Evolutionary conservation across 2,329 filamentous ascomycete species (phyloP).

Genomic region (Juglanconis juglandina): DNA sequence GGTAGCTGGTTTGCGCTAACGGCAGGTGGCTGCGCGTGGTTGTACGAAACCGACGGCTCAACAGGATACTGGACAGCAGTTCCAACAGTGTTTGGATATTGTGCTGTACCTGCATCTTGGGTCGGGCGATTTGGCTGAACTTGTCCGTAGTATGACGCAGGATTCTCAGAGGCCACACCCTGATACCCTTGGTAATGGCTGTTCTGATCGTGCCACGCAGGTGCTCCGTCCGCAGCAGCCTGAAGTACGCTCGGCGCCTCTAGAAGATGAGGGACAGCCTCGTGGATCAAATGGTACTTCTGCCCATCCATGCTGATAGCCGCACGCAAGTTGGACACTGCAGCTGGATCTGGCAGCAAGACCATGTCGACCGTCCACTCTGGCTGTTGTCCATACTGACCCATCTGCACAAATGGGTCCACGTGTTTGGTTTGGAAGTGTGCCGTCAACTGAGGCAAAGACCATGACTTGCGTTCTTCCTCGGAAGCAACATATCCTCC

Average conservation of each 20-base stretch:
- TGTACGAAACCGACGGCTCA: not conserved
- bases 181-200: slow-evolving; percentile 6
- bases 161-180: not conserved
- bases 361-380: slow-evolving; percentile 50
- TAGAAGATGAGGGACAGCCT: slow-evolving; percentile 37
- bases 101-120: not conserved
- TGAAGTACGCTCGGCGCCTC: slow-evolving; percentile 14
- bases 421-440: slow-evolving; percentile 50
- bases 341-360: slow-evolving; percentile 33
- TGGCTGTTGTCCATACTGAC: slow-evolving; percentile 22
- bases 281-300: slow-evolving; percentile 33
- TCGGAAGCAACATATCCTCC: slow-evolving; percentile 24
- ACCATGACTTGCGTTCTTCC: slow-evolving; percentile 42
- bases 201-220: slow-evolving; percentile 12
- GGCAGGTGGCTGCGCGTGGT: not conserved
- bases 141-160: slow-evolving; percentile 7
- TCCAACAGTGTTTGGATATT: not conserved
- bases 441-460: slow-evolving; percentile 57
- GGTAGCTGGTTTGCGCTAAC: not conserved
- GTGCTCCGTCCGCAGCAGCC: not conserved
- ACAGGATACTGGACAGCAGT: not conserved
- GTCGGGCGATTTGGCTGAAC: not conserved
- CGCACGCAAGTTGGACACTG: slow-evolving; percentile 28
- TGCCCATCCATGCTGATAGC: slow-evolving; percentile 29
- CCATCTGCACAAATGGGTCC: slow-evolving; percentile 25